Percentiles rank a stretch among this genome's conserved stretches.
Evolutionary conservation across 1,284 basidiomycete species (phyloP).

Genomic region (Schizopora paradoxa): DNA sequence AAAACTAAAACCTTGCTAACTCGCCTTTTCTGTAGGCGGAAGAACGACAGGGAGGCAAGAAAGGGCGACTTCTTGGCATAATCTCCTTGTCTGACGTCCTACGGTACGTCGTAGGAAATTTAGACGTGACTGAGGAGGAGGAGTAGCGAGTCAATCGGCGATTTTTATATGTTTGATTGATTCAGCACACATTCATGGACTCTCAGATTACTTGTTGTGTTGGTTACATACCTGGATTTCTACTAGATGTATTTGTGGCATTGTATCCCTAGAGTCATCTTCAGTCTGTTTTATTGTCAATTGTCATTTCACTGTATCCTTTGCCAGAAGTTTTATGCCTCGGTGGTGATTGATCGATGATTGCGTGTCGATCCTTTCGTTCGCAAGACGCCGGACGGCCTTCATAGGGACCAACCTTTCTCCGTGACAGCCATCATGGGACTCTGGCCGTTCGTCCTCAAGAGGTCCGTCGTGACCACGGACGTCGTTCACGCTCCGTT

Average conservation of each 20-base stretch:
- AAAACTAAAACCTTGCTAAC: slow-evolving; percentile 15
- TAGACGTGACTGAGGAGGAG: slow-evolving; percentile 29
- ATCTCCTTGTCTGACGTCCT: slow-evolving; percentile 91
- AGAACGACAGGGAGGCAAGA: slow-evolving; percentile 69
- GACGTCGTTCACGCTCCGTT: slow-evolving; percentile 26
- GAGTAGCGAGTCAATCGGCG: slow-evolving; percentile 9
- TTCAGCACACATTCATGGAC: too few species aligned
- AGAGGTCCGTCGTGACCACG: slow-evolving; percentile 25
- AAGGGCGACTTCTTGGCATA: slow-evolving; percentile 82
- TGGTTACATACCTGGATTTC: slow-evolving; percentile 1
- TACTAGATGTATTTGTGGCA: slow-evolving; percentile 14
- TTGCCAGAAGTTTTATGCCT: too few species aligned
- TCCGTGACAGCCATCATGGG: slow-evolving; percentile 1
- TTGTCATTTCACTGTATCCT: too few species aligned
- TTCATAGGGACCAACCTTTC: background rate
- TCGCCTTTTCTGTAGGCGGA: slow-evolving; percentile 50
- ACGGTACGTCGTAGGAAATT: slow-evolving; percentile 75
- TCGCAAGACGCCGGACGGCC: too few species aligned
- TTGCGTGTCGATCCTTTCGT: too few species aligned
- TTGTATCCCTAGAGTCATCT: slow-evolving; percentile 13
- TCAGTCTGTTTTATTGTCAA: background rate
- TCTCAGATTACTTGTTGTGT: background rate
- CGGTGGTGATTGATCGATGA: too few species aligned
- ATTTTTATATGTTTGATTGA: slow-evolving; percentile 4
- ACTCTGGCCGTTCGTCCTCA: slow-evolving; percentile 13